These are phyloP conservation scores for Benincasa hispida DNA, from an alignment of 306 rosid genomes.

Conservation along the genomic window DNA sequence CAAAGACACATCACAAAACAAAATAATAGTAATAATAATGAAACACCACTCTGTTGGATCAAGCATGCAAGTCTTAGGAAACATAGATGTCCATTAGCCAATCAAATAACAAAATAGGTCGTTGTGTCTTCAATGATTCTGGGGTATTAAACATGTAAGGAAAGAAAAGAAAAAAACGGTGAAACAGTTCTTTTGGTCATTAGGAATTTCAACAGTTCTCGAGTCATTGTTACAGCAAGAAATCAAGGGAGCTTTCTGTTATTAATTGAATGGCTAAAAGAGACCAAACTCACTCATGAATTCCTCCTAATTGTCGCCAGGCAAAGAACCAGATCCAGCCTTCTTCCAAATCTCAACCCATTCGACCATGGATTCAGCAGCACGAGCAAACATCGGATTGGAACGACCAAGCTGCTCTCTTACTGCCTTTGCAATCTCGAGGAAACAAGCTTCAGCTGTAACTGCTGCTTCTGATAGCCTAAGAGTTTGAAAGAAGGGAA, in stretches of 20 bases:
- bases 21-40: background rate
- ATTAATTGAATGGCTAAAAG: background rate
- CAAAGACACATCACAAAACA: background rate
- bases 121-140: background rate
- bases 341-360: slow-evolving; percentile 87
- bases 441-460: slow-evolving; percentile 62
- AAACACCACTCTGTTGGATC: background rate
- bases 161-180: background rate
- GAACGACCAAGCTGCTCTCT: slow-evolving; percentile 71
- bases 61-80: background rate
- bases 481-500: slow-evolving; percentile 87
- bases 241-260: background rate
- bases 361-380: slow-evolving; percentile 75
- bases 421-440: slow-evolving; percentile 58
- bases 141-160: background rate
- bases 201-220: background rate
- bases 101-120: background rate
- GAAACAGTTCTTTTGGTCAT: background rate
- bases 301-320: background rate
- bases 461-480: slow-evolving; percentile 48
- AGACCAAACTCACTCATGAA: background rate
- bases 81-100: background rate
- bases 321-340: slow-evolving; percentile 27
- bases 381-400: slow-evolving; percentile 56
- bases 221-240: background rate